Evolutionary conservation across 495 filamentous ascomycete species (phyloP).

Genomic region (Talaromyces nanjingensis): DNA sequence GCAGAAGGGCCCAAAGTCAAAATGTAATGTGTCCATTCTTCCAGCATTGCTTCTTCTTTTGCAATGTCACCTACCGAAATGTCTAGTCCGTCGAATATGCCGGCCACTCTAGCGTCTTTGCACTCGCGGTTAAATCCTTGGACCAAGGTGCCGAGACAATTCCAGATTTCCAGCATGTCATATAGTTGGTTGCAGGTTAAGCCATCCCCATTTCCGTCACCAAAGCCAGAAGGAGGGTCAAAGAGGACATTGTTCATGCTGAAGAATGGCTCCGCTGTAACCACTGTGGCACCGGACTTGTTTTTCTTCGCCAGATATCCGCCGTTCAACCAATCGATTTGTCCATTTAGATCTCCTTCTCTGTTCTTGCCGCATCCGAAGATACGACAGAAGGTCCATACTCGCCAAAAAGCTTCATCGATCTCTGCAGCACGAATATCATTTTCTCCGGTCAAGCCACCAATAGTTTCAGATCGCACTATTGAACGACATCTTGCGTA

Average conservation of each 20-base stretch:
- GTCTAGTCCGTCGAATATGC: conserved; percentile 47
- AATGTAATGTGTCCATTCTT: conserved; percentile 59
- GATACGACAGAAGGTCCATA: conserved; percentile 65
- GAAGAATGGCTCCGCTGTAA: conserved; percentile 42
- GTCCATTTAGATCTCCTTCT: conserved; percentile 55
- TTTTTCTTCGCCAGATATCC: conserved; percentile 42
- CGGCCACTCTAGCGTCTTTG: conserved; percentile 46
- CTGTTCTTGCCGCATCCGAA: conserved; percentile 54
- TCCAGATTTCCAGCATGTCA: conserved; percentile 64
- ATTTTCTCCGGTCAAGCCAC: conserved; percentile 46
- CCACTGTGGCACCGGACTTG: conserved; percentile 23
- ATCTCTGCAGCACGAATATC: conserved; percentile 43
- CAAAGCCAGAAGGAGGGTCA: conserved; percentile 52
- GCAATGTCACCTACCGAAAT: conserved; percentile 40
- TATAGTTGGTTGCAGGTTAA: conserved; percentile 51
- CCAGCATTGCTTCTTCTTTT: conserved; percentile 48
- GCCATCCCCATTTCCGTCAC: conserved; percentile 49
- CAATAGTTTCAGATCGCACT: conserved; percentile 50
- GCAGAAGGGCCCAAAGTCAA: conserved; percentile 53
- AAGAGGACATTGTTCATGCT: conserved; percentile 48
- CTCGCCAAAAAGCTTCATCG: conserved; percentile 61
- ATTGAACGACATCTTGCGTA: conserved; percentile 52
- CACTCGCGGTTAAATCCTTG: conserved; percentile 51
- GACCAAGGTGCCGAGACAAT: conserved; percentile 50
- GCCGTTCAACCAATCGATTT: conserved; percentile 60